Conservation (phyloP, 1,284 basidiomycete species). For the Boletus sp. region DNA sequence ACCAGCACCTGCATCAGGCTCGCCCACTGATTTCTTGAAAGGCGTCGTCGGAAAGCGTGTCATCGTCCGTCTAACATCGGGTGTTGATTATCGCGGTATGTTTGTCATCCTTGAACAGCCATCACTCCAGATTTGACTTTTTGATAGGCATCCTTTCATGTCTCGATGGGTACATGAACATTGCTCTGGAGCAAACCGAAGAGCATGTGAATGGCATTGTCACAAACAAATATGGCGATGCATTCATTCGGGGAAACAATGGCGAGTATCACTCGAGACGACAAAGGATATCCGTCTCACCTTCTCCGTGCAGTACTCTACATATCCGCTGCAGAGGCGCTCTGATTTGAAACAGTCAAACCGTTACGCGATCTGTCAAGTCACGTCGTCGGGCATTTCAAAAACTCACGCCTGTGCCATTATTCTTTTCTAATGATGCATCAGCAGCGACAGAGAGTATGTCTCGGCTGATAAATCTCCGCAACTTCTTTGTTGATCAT, state of each 20-base stretch:
- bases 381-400: slow-evolving; percentile 9
- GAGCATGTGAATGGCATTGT: slow-evolving; percentile 89
- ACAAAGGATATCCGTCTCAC: slow-evolving; percentile 2
- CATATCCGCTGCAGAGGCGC: slow-evolving; percentile 48
- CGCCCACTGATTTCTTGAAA: slow-evolving; percentile 90
- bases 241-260: slow-evolving; percentile 97
- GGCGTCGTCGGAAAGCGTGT: slow-evolving; percentile 96
- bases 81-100: slow-evolving; percentile 94
- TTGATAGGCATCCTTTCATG: slow-evolving; percentile 89
- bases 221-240: slow-evolving; percentile 91
- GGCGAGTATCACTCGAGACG: slow-evolving; percentile 56
- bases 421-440: background rate
- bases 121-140: slow-evolving; percentile 5
- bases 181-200: slow-evolving; percentile 95
- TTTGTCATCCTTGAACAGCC: slow-evolving; percentile 13
- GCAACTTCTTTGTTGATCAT: no score
- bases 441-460: no score
- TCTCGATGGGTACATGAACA: slow-evolving; percentile 99
- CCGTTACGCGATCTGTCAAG: background rate
- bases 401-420: background rate
- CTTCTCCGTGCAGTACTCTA: slow-evolving; percentile 42
- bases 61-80: slow-evolving; percentile 92
- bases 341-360: slow-evolving; percentile 26
- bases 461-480: no score
- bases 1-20: slow-evolving; percentile 58